Conservation (phyloP, 192 early-diverging fungal genomes). For the Linnemannia exigua region DNA sequence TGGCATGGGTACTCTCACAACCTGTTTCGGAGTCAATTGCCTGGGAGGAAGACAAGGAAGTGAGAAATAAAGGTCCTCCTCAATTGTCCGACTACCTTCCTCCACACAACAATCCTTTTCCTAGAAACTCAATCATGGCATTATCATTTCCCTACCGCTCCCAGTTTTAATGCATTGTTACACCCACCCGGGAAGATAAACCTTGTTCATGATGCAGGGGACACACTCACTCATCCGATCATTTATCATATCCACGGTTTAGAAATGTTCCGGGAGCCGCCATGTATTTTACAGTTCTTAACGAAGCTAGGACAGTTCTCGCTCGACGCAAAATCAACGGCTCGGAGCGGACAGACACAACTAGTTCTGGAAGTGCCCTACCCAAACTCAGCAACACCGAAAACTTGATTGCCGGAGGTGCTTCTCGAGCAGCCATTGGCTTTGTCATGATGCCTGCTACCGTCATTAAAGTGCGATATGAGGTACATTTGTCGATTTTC, state of each 20-base stretch:
- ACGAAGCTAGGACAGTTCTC: constrained; percentile 72
- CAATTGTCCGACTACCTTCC: background rate
- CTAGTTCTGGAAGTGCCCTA: constrained; percentile 27
- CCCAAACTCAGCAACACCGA: constrained; percentile 69
- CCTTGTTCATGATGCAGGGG: background rate
- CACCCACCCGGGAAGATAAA: background rate
- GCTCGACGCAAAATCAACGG: constrained; percentile 53
- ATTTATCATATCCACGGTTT: background rate
- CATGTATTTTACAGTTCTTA: constrained; percentile 79
- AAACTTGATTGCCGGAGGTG: constrained; percentile 79
- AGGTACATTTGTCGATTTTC: constrained; percentile 64
- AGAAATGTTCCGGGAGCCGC: constrained; percentile 81
- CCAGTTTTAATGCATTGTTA: background rate
- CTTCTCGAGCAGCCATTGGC: constrained; percentile 81
- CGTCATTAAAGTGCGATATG: constrained; percentile 92
- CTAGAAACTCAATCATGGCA: too few relatives aligned
- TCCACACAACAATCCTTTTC: background rate
- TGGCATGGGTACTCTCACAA: background rate
- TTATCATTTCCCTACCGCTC: background rate
- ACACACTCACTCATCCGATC: background rate
- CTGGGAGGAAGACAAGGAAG: too few relatives aligned
- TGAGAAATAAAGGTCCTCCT: background rate
- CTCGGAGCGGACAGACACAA: constrained; percentile 8
- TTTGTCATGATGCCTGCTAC: constrained; percentile 96
- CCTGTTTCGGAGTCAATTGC: background rate